Percentiles rank a stretch among this genome's conserved stretches.
Evolutionary conservation across 805 yeast species (phyloP).

Genomic region (Nakazawaea ambrosiae): DNA sequence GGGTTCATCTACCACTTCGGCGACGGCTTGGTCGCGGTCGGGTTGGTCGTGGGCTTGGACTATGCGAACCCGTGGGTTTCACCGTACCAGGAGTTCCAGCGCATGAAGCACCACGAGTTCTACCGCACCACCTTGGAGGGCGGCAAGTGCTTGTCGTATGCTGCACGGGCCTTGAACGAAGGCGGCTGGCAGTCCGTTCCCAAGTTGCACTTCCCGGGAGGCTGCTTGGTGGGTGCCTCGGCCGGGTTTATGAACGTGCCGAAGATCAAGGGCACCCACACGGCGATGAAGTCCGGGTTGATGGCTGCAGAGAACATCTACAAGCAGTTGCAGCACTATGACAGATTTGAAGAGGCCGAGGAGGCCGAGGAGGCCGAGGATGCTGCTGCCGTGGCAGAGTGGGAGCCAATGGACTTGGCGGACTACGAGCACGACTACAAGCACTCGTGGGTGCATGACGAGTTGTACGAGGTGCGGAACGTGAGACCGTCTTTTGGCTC

Average conservation of each 20-base stretch:
- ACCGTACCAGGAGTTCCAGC: conserved; percentile 94
- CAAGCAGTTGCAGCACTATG: conserved; percentile 33
- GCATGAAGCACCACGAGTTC: conserved; percentile 86
- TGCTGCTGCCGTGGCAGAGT: conserved; percentile 31
- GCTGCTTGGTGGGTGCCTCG: conserved; percentile 87
- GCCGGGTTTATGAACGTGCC: conserved; percentile 98
- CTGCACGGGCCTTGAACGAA: conserved; percentile 94
- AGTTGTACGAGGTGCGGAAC: conserved; percentile 78
- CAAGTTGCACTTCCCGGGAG: conserved; percentile 88
- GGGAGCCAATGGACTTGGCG: conserved; percentile 41
- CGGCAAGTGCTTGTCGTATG: conserved; percentile 91
- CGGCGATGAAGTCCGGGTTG: conserved; percentile 95
- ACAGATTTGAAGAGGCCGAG: conserved; percentile 35
- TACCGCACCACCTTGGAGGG: conserved; percentile 70
- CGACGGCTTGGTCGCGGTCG: conserved; percentile 84
- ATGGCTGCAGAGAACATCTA: conserved; percentile 86
- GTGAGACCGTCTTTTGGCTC: conserved; percentile 86
- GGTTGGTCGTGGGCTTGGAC: conserved; percentile 92
- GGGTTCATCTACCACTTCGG: conserved; percentile 98
- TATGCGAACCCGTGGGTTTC: conserved; percentile 92
- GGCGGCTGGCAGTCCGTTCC: conserved; percentile 97
- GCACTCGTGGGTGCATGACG: conserved; percentile 81
- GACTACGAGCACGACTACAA: conserved; percentile 60
- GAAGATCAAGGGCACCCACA: conserved; percentile 95
- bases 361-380: conserved; percentile 32